Evolutionary conservation across 805 yeast species (phyloP), one percentile per base, ranked within the genome.

Genomic region (Candida maesae): DNA sequence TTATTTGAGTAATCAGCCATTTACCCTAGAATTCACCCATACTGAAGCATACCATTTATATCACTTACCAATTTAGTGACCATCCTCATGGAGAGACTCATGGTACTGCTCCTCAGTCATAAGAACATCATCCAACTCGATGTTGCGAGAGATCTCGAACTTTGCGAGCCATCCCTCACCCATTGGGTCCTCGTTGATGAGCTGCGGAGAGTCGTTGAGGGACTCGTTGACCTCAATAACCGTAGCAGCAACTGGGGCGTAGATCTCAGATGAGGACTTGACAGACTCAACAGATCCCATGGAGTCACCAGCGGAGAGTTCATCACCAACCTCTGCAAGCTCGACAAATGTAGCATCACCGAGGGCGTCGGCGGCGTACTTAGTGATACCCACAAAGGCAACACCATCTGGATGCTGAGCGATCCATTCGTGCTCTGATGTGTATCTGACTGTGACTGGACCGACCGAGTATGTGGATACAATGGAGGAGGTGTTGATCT

Each of bases 281-380:
- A 93, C 99, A 32, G 89, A 78, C 67, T 93, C 99, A 30, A 93
- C 95, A 24, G 95, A 84, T 6, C 97, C 97, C 59, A 93, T 70
- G 12, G 91, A 70, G 49, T 88, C 97, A 37, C 95, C 95, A 36
- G 73, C 72, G 42, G 70, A 79, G 42, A 82, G 71, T 23, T 59
- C 68, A 30, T 72, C 74, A 30, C 81, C 85, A 29, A 74, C 76
- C 52, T 82, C 90, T 35, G 95, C 95, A 53, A 91, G 73, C 66
- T 93, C 99, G 45, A 90, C 83, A 61, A 74, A 93, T 4, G 98
- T 95, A 42, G 95, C 95, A 66, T 93, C 99, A 33, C 99, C 99
- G 46, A 93, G 76, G 7, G 98, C 95, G 58, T 89, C 96, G 17
- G 96, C 83, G 15, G 99, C 99, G 61, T 93, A 90, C 56, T 77